These are phyloP conservation scores for Rhizopus sp. DNA, from an alignment of 371 early-diverging fungal genomes.

Conservation along the genomic window DNA sequence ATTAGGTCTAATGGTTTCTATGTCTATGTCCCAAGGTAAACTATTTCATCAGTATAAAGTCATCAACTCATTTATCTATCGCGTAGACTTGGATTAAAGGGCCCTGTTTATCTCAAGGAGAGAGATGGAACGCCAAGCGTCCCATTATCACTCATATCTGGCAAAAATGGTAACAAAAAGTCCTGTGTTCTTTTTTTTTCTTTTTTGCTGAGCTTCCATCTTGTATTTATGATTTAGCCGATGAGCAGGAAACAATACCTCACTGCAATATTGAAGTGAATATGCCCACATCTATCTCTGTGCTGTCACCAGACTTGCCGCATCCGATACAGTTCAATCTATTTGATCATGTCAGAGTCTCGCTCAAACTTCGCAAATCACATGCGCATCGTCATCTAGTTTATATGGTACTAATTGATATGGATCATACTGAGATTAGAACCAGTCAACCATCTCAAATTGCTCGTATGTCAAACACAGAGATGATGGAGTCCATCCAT, in stretches of 20 bases:
- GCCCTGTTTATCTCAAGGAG: slow-evolving; percentile 68
- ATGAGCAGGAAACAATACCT: slow-evolving; percentile 35
- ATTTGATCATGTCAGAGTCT: slow-evolving; percentile 64
- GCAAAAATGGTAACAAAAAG: slow-evolving; percentile 32
- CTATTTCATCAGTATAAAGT: neutral
- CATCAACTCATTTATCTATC: neutral
- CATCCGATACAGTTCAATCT: slow-evolving; percentile 48
- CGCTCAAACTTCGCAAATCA: slow-evolving; percentile 57
- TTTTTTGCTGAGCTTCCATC: neutral
- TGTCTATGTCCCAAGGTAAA: slow-evolving; percentile 68
- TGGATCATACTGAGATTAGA: slow-evolving; percentile 29
- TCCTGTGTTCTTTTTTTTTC: neutral
- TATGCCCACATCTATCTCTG: slow-evolving; percentile 25
- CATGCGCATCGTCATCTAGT: slow-evolving; percentile 65
- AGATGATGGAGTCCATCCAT: slow-evolving; percentile 24
- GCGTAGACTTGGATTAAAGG: slow-evolving; percentile 63
- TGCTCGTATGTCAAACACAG: slow-evolving; percentile 16
- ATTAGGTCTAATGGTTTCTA: slow-evolving; percentile 75
- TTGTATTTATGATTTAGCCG: neutral
- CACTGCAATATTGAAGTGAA: slow-evolving; percentile 27
- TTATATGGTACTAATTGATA: slow-evolving; percentile 59
- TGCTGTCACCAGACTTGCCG: slow-evolving; percentile 29
- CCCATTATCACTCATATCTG: slow-evolving; percentile 63
- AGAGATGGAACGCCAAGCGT: slow-evolving; percentile 54
- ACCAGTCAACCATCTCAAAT: neutral